These are phyloP conservation scores for Leishmania mexicana DNA, from an alignment of 208 protist genomes.

Conservation along the genomic window DNA sequence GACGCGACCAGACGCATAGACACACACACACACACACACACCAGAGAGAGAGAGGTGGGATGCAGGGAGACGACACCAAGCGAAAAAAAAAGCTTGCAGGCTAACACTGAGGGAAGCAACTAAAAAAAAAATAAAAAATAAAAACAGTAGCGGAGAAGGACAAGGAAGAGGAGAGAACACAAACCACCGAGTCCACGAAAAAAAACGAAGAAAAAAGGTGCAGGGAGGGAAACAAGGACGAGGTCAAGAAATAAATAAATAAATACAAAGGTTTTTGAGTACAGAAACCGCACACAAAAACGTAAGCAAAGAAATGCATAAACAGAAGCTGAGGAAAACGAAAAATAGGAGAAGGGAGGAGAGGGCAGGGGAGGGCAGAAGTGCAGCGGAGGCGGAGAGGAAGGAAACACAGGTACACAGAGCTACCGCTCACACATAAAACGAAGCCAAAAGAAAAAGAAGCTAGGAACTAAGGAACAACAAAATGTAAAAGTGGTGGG, in stretches of 20 bases:
- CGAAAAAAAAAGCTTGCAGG: background rate
- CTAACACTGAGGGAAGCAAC: background rate
- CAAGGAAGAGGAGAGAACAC: background rate
- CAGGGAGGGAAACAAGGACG: background rate
- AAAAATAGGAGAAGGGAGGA: background rate
- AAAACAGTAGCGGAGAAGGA: background rate
- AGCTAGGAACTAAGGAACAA: background rate
- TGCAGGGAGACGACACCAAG: background rate
- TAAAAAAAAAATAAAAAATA: too few species aligned
- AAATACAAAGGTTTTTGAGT: background rate
- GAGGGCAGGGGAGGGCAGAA: background rate
- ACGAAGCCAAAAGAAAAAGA: background rate
- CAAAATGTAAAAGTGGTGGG: background rate
- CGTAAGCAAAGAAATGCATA: background rate
- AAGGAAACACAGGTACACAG: background rate
- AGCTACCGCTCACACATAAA: background rate
- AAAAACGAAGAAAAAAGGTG: background rate
- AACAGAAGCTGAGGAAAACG: background rate
- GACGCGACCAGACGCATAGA: background rate
- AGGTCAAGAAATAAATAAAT: background rate
- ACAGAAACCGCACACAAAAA: background rate
- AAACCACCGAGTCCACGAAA: background rate
- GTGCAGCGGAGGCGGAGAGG: background rate
- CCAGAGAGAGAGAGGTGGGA: background rate
- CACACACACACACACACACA: background rate